phyloP scores from a whole-genome alignment of 2,329 filamentous ascomycete species.

The Lasiodiplodia sp. region DNA sequence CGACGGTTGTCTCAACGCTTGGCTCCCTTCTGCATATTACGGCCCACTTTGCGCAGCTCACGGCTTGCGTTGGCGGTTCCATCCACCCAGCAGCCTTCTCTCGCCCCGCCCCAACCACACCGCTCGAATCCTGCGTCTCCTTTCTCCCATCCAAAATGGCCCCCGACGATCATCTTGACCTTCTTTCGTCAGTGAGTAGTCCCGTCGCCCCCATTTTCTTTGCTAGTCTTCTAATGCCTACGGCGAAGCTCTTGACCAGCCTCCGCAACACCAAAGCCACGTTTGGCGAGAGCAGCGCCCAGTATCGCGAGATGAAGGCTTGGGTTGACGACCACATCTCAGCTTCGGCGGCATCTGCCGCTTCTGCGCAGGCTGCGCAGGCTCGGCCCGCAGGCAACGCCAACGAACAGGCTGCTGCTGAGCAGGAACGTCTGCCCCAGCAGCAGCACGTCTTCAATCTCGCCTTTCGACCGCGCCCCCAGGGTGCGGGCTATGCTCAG shows the following conservation, averaged over 20 bases:
- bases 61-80: conserved; percentile 1
- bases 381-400: not conserved
- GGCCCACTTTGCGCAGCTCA: not conserved
- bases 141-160: conserved; percentile 11
- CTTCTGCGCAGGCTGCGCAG: not conserved
- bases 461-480: conserved; percentile 27
- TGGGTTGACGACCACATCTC: conserved; percentile 43
- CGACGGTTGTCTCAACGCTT: not conserved
- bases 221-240: conserved; percentile 13
- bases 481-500: conserved; percentile 17
- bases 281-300: conserved; percentile 41
- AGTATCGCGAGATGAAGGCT: conserved; percentile 41
- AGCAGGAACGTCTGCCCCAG: conserved; percentile 6
- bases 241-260: conserved; percentile 42
- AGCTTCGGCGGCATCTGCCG: conserved; percentile 35
- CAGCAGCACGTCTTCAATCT: conserved; percentile 26
- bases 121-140: conserved; percentile 1
- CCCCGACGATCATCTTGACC: conserved; percentile 18
- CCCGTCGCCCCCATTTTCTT: not conserved
- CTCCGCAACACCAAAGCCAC: conserved; percentile 45
- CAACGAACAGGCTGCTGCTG: conserved; percentile 4
- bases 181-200: conserved; percentile 20
- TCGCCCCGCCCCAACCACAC: conserved; percentile 2
- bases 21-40: conserved; percentile 1
- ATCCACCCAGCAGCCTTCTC: conserved; percentile 4